A percentile compares a stretch with the other conserved stretches of the same genome.
Evolutionary conservation across 192 early-diverging fungal genomes (phyloP).

Genomic region (Backusella australiensis): DNA sequence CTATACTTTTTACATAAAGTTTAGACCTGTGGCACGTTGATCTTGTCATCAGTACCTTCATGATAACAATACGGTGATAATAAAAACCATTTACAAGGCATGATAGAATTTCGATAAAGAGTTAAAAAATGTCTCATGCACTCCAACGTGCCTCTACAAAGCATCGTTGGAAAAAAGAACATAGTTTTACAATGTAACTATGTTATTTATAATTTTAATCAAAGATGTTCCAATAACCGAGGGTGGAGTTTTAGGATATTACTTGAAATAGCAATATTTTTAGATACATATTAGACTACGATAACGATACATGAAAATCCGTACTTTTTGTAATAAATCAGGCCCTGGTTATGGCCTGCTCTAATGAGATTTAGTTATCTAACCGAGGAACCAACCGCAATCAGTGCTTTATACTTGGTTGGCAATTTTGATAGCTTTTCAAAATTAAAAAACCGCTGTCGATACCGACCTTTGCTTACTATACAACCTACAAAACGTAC

Average conservation of each 20-base stretch:
- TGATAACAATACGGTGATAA: neutral
- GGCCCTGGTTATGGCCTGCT: neutral
- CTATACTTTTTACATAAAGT: neutral
- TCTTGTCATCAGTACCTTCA: neutral
- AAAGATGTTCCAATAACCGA: neutral
- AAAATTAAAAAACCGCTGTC: neutral
- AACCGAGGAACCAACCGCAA: neutral
- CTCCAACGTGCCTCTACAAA: neutral
- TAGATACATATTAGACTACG: neutral
- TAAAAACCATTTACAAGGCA: neutral
- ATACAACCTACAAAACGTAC: neutral
- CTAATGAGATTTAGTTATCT: neutral
- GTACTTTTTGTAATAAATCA: neutral
- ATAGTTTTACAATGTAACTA: neutral
- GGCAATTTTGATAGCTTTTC: neutral
- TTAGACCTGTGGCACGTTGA: neutral
- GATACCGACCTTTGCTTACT: neutral
- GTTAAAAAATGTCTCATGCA: neutral
- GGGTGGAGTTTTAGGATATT: neutral
- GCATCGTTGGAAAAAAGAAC: neutral
- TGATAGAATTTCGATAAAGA: neutral
- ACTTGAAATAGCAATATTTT: neutral
- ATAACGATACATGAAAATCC: neutral
- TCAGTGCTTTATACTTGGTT: neutral
- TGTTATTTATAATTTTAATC: neutral